phyloP scores from a whole-genome alignment of 495 filamentous ascomycete species.

The Neurospora sp. region DNA sequence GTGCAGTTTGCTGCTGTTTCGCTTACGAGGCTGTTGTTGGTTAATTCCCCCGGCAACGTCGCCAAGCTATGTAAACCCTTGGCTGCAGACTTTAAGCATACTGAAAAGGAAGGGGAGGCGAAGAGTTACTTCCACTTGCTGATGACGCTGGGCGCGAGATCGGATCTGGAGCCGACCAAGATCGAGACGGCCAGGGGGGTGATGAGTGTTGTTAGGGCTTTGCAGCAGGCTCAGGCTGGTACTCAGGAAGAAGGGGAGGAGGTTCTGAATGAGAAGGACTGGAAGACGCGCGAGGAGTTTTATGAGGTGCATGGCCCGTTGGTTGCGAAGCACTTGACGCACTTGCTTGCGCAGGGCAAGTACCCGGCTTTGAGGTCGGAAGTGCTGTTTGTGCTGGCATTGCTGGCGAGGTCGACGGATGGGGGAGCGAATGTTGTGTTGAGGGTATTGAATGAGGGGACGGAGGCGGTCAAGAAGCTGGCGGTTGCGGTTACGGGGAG shows the following conservation, averaged over 20 bases:
- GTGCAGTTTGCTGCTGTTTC: slow-evolving; percentile 60
- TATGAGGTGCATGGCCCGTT: slow-evolving; percentile 37
- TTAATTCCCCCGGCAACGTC: slow-evolving; percentile 50
- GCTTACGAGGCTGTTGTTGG: slow-evolving; percentile 55
- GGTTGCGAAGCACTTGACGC: slow-evolving; percentile 44
- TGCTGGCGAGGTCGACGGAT: slow-evolving; percentile 47
- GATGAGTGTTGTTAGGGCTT: slow-evolving; percentile 52
- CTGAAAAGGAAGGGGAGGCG: background rate
- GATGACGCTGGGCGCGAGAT: slow-evolving; percentile 45
- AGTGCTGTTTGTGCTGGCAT: slow-evolving; percentile 62
- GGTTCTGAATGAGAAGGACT: background rate
- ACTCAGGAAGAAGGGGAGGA: background rate
- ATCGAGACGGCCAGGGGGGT: slow-evolving; percentile 62
- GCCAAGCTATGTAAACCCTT: slow-evolving; percentile 32
- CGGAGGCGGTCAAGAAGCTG: background rate
- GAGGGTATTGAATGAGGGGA: slow-evolving; percentile 41
- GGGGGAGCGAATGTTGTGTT: slow-evolving; percentile 46
- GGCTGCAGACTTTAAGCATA: slow-evolving; percentile 8
- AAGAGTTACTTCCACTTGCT: slow-evolving; percentile 34
- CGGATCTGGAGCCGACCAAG: slow-evolving; percentile 55
- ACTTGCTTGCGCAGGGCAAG: slow-evolving; percentile 55
- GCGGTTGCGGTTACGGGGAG: background rate
- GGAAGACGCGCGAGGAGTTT: background rate
- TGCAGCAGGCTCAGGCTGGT: slow-evolving; percentile 22
- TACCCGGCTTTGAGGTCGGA: slow-evolving; percentile 64